Evolutionary conservation across 2,329 filamentous ascomycete genomes (phyloP).

Genomic region (Botrytis aclada): DNA sequence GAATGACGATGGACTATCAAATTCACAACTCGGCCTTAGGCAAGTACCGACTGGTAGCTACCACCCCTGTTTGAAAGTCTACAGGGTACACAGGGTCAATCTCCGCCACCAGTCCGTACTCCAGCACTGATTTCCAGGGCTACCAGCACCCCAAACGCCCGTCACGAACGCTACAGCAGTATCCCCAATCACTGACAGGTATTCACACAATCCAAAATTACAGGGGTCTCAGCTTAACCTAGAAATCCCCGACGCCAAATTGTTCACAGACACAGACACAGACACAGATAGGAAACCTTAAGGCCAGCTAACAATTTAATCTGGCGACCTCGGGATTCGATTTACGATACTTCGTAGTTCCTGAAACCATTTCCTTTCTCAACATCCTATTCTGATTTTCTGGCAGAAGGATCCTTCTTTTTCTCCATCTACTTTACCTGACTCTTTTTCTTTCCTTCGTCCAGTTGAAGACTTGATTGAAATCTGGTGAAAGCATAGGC

Average conservation of each 20-base stretch:
- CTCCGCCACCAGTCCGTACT: not conserved
- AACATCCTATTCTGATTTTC: not conserved
- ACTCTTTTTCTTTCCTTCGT: not conserved
- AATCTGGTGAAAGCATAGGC: not conserved
- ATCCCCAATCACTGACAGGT: not conserved
- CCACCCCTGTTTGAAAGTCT: not conserved
- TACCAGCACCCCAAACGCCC: not conserved
- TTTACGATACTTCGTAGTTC: not conserved
- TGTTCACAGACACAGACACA: slow-evolving; percentile 1
- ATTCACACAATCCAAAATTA: not conserved
- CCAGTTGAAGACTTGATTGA: not conserved
- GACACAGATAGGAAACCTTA: not conserved
- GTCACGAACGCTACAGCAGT: not conserved
- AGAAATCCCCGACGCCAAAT: not conserved
- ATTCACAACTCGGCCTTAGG: slow-evolving; percentile 1
- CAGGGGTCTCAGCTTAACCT: slow-evolving; percentile 6
- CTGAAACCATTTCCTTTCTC: not conserved
- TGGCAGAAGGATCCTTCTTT: not conserved
- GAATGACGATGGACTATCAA: not conserved
- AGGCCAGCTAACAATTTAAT: slow-evolving; percentile 11
- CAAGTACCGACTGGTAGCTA: not conserved
- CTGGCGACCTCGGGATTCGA: not conserved
- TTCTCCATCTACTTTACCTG: slow-evolving; percentile 12
- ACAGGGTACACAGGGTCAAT: not conserved
- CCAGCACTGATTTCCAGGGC: not conserved